phyloP scores from a whole-genome alignment of 2,329 filamentous ascomycete species.

The Fusarium sp. region DNA sequence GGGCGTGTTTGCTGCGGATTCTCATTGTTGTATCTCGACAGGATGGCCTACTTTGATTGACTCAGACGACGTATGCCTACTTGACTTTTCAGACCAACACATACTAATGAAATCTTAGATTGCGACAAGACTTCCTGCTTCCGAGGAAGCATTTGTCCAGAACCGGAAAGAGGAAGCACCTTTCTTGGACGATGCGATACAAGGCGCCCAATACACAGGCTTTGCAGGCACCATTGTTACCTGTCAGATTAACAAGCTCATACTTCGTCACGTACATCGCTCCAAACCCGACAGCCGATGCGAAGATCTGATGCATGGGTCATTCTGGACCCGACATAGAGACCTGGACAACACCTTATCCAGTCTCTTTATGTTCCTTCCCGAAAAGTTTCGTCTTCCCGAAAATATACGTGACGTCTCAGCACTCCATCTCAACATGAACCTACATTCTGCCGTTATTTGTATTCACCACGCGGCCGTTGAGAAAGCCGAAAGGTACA shows the following conservation, averaged over 20 bases:
- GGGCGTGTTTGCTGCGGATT: slow-evolving; percentile 84
- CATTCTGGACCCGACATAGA: slow-evolving; percentile 88
- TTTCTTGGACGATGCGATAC: slow-evolving; percentile 73
- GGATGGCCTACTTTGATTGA: slow-evolving; percentile 90
- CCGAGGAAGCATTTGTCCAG: slow-evolving; percentile 79
- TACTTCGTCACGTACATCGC: slow-evolving; percentile 83
- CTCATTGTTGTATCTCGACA: slow-evolving; percentile 87
- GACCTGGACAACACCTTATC: slow-evolving; percentile 83
- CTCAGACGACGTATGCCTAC: slow-evolving; percentile 68
- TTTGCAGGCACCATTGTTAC: slow-evolving; percentile 80
- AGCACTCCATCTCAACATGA: slow-evolving; percentile 86
- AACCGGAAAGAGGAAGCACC: slow-evolving; percentile 72
- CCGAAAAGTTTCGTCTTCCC: slow-evolving; percentile 79
- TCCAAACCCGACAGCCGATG: slow-evolving; percentile 76
- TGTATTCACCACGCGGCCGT: slow-evolving; percentile 90
- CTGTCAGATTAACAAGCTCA: slow-evolving; percentile 82
- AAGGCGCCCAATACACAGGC: slow-evolving; percentile 71
- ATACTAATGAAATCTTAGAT: slow-evolving; percentile 58
- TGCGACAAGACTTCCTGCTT: slow-evolving; percentile 81
- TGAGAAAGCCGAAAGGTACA: slow-evolving; percentile 81
- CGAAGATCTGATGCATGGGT: slow-evolving; percentile 77
- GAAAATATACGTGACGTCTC: slow-evolving; percentile 75
- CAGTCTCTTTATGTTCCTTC: slow-evolving; percentile 81
- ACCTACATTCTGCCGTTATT: slow-evolving; percentile 87
- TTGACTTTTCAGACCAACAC: neutral